phyloP scores from a whole-genome alignment of 208 protist genomes.

The Leishmania gerbilli region DNA sequence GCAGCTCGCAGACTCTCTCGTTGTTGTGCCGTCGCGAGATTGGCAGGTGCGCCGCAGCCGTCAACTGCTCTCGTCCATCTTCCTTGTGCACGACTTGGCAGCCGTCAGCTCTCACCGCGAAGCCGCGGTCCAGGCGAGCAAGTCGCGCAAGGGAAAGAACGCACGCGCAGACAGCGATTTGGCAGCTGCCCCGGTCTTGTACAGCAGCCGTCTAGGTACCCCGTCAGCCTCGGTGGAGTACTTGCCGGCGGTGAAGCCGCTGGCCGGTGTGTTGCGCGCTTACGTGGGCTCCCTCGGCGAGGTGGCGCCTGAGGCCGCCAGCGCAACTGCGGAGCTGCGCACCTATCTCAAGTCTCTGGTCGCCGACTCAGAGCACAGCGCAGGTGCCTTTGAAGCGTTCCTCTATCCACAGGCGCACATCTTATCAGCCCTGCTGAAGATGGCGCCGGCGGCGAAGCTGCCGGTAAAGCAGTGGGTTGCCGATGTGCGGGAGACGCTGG shows the following conservation, averaged over 20 bases:
- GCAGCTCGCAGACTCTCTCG: conserved; percentile 51
- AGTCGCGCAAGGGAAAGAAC: conserved; percentile 44
- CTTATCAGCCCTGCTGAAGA: conserved; percentile 58
- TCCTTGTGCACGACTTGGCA: conserved; percentile 75
- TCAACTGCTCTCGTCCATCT: conserved; percentile 55
- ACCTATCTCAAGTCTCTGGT: conserved; percentile 34
- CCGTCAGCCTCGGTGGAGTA: conserved; percentile 18
- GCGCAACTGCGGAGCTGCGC: conserved; percentile 20
- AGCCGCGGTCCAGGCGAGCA: conserved; percentile 27
- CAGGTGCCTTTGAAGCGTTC: conserved; percentile 47
- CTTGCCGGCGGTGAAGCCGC: conserved; percentile 43
- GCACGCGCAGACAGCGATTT: background rate
- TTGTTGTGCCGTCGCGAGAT: conserved; percentile 42
- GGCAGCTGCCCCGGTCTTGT: conserved; percentile 19
- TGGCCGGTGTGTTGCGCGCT: conserved; percentile 38
- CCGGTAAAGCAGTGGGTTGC: conserved; percentile 59
- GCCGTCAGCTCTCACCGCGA: conserved; percentile 46
- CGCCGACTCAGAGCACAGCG: conserved; percentile 22
- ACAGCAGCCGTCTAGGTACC: conserved; percentile 9
- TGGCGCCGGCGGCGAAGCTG: conserved; percentile 35
- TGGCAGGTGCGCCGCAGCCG: conserved; percentile 44
- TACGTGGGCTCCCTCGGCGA: conserved; percentile 42
- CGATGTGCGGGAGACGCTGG: conserved; percentile 38
- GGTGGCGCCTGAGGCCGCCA: conserved; percentile 12
- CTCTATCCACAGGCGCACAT: conserved; percentile 73